These are phyloP conservation scores for Penicillium sp. DNA, from an alignment of 2,329 filamentous ascomycete genomes.

Conservation along the genomic window DNA sequence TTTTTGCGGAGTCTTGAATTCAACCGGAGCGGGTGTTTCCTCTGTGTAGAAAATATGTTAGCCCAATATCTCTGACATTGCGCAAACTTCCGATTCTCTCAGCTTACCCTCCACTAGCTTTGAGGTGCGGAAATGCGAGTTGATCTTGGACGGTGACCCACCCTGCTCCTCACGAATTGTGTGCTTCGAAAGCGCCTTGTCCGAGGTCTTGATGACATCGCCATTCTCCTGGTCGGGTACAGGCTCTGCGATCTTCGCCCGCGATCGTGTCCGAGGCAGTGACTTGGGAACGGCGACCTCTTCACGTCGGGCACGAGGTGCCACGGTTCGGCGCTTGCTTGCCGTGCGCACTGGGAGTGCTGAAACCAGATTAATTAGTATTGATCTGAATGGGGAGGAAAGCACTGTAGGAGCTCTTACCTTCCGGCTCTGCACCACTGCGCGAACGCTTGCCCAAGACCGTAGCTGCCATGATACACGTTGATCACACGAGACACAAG, in stretches of 20 bases:
- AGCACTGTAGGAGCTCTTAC: constrained; percentile 39
- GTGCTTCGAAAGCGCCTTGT: constrained; percentile 57
- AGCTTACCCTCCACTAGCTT: constrained; percentile 47
- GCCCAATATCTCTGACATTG: background rate
- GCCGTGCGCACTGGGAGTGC: constrained; percentile 45
- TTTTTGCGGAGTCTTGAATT: constrained; percentile 57
- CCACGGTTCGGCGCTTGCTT: constrained; percentile 56
- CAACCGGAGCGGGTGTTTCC: constrained; percentile 50
- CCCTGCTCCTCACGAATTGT: constrained; percentile 50
- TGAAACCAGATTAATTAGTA: constrained; percentile 29
- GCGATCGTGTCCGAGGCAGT: constrained; percentile 44
- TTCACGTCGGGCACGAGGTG: constrained; percentile 49
- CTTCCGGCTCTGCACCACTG: constrained; percentile 44
- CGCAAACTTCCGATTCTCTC: background rate
- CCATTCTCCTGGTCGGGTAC: constrained; percentile 39
- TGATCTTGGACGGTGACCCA: constrained; percentile 55
- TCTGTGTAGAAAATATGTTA: constrained; percentile 40
- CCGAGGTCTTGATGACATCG: constrained; percentile 32
- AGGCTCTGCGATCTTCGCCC: constrained; percentile 38
- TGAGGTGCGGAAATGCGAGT: constrained; percentile 50
- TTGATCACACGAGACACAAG: constrained; percentile 7
- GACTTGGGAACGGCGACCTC: constrained; percentile 32
- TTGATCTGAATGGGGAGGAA: constrained; percentile 17
- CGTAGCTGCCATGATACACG: constrained; percentile 45
- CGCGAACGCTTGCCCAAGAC: constrained; percentile 55